Conservation (phyloP, 1,284 basidiomycete species). For the Austroboletus novae-zelandiae region DNA sequence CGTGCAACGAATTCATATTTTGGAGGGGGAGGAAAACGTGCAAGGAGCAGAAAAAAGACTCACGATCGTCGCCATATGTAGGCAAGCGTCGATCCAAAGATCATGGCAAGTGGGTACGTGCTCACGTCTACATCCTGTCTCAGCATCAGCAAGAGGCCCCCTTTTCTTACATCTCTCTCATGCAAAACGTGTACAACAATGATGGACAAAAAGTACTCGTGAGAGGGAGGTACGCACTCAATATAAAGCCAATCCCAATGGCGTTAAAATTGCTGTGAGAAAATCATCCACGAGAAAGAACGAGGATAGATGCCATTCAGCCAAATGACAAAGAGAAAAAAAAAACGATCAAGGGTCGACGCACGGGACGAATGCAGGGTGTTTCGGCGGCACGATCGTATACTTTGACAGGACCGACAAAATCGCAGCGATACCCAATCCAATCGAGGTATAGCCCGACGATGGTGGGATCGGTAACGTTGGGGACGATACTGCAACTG, state of each 20-base stretch:
- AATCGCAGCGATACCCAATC: slow-evolving; percentile 6
- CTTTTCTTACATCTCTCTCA: too few species aligned
- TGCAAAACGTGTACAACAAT: too few species aligned
- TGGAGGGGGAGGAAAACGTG: not conserved
- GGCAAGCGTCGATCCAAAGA: slow-evolving; percentile 13
- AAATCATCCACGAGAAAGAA: too few species aligned
- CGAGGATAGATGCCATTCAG: too few species aligned
- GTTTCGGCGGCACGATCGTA: slow-evolving; percentile 13
- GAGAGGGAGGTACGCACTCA: slow-evolving; percentile 4
- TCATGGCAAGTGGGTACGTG: slow-evolving; percentile 10
- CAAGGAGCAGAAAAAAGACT: too few species aligned
- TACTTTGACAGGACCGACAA: slow-evolving; percentile 13
- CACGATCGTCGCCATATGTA: too few species aligned
- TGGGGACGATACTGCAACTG: slow-evolving; percentile 2
- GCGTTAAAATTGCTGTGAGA: too few species aligned
- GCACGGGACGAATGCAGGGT: slow-evolving; percentile 18
- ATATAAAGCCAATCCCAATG: slow-evolving; percentile 13
- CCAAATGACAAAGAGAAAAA: too few species aligned
- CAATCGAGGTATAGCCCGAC: slow-evolving; percentile 14
- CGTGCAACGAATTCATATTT: not conserved
- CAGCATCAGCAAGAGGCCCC: too few species aligned
- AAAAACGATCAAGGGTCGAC: not conserved
- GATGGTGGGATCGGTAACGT: slow-evolving; percentile 14
- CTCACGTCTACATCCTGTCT: slow-evolving; percentile 2
- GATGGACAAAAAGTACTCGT: too few species aligned